Evolutionary conservation across 129 eudicot genomes (phyloP).

Genomic region (Saposhnikovia divaricata): DNA sequence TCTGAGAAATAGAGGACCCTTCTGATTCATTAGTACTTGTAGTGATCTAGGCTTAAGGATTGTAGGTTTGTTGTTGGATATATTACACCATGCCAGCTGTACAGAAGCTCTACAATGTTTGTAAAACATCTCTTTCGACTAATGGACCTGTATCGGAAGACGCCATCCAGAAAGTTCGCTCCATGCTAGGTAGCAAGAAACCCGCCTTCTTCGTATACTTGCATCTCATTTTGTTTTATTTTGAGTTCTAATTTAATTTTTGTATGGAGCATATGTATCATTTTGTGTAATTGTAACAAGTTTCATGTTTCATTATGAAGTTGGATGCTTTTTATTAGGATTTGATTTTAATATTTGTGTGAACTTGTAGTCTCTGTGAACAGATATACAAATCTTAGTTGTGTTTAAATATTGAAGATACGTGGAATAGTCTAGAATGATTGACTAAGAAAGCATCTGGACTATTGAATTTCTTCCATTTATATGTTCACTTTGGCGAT

Average conservation of each 20-base stretch:
- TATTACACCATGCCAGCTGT: constrained; percentile 72
- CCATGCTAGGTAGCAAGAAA: constrained; percentile 52
- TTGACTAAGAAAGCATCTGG: not conserved
- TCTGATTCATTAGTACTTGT: constrained; percentile 8
- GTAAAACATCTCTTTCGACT: constrained; percentile 74
- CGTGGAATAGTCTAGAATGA: not conserved
- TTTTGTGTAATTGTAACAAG: too few species aligned
- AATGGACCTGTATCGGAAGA: constrained; percentile 86
- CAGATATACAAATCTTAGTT: not conserved
- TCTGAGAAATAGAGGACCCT: constrained; percentile 34
- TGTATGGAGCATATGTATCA: not conserved
- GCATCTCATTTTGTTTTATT: not conserved
- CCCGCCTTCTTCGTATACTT: not conserved
- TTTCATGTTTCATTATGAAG: too few species aligned
- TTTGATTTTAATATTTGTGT: too few species aligned
- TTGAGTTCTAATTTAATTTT: not conserved
- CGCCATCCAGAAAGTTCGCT: constrained; percentile 66
- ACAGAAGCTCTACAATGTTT: constrained; percentile 81
- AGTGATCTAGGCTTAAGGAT: constrained; percentile 18
- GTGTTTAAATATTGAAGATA: not conserved
- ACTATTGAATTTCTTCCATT: not conserved
- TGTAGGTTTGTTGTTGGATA: constrained; percentile 9
- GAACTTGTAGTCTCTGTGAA: too few species aligned
- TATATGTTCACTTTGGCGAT: not conserved
- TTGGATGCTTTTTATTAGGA: too few species aligned